Base-by-base conservation (phyloP, 2,329 filamentous ascomycete genomes). In the Xylariaceae sp. region DNA sequence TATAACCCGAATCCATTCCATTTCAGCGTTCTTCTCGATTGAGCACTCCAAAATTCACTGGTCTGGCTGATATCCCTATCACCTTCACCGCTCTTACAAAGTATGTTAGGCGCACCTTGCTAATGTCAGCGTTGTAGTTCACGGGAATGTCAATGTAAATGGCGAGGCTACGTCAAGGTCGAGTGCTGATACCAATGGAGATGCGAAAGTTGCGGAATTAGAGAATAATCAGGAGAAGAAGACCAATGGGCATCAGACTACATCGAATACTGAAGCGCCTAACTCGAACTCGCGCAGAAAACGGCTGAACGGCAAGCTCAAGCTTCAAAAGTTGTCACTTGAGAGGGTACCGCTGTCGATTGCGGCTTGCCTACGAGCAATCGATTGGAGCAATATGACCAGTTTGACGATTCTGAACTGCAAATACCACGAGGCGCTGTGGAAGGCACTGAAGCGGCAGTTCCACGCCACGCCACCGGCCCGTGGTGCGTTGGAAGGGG, bases 301-400 rank as follows among this genome's bases (percentile, higher is more conserved):
- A 77, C 73, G 76, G 17, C 73, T 83, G 1, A 78, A 83, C 37
- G 80, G 80, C 39, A 84, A 84, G 66, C 75, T 94, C 13, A 82
- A 78, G 62, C 75, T 94, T n/a, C 85, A 89, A 60, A 84, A 80
- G 1, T 76, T 94, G 8, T 89, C 92, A 72, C 77, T 94, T 1
- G 89, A 94, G 72, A 83, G 88, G 23, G 82, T 93, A 2, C 82
- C 84, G 0, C 74, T 94, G n/a, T 91, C 87, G 1, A 80, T 90
- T 48, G 79, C 85, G 7, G 84, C 90, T n/a, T 78, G 91, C 57
- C 80, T 85, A 51, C 82, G 83, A 61, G 87, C 84, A 1, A 80
- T 94, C 48, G 89, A 94, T 73, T 94, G 89, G 89, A 84, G 84
- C 1, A 77, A 81, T 8, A 73, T 94, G 55, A 89, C 85, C 2